These are phyloP conservation scores for Apiotrichum domesticum DNA, from an alignment of 1,284 basidiomycete genomes.

Conservation along the genomic window DNA sequence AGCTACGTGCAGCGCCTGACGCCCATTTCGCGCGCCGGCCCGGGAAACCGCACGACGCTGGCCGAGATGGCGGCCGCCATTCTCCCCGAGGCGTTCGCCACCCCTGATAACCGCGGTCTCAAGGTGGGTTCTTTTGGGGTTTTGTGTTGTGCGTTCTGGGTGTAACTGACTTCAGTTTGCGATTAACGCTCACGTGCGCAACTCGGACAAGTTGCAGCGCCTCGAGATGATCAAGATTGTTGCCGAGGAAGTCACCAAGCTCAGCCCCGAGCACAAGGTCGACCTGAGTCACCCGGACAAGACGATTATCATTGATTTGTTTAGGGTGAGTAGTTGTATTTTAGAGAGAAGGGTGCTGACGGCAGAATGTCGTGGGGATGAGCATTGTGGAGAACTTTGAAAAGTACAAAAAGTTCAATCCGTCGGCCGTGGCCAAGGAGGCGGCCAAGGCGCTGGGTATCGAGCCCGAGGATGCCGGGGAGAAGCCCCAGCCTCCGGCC, in stretches of 20 bases:
- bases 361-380: constrained; percentile 31
- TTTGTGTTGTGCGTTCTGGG: neutral
- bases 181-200: constrained; percentile 28
- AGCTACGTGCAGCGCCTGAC: constrained; percentile 34
- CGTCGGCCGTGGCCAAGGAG: constrained; percentile 16
- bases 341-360: neutral
- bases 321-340: constrained; percentile 23
- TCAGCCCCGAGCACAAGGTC: constrained; percentile 30
- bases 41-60: constrained; percentile 27
- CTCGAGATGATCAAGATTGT: constrained; percentile 39
- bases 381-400: constrained; percentile 36
- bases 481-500: neutral
- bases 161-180: constrained; percentile 26
- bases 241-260: constrained; percentile 30
- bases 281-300: constrained; percentile 36
- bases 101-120: constrained; percentile 4
- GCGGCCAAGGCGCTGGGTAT: constrained; percentile 12
- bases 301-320: constrained; percentile 36
- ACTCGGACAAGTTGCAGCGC: constrained; percentile 31
- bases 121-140: constrained; percentile 3
- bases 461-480: neutral
- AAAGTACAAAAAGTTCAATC: constrained; percentile 36
- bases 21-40: constrained; percentile 24
- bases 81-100: constrained; percentile 8
- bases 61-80: constrained; percentile 16